These are phyloP conservation scores for Sporothrix inflata DNA, from an alignment of 2,329 filamentous ascomycete genomes.

Conservation along the genomic window DNA sequence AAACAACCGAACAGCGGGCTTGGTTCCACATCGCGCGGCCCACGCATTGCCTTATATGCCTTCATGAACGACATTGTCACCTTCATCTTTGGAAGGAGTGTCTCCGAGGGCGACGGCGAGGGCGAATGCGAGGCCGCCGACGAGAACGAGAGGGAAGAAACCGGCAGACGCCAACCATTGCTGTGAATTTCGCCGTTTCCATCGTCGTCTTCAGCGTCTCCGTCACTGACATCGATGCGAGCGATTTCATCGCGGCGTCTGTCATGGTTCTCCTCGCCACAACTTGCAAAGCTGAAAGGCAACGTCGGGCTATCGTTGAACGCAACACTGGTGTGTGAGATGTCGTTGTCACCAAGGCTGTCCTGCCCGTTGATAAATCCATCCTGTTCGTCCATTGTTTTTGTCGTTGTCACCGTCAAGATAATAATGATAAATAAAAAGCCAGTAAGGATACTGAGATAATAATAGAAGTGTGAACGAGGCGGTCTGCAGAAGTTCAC, in stretches of 20 bases:
- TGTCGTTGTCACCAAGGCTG: neutral
- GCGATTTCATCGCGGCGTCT: neutral
- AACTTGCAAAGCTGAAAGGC: neutral
- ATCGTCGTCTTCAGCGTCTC: neutral
- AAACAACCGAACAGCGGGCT: constrained; percentile 38
- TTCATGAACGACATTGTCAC: constrained; percentile 35
- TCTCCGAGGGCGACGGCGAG: neutral
- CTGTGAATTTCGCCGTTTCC: neutral
- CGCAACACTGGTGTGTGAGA: neutral
- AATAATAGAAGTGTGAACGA: neutral
- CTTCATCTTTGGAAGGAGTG: constrained; percentile 21
- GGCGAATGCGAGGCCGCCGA: neutral
- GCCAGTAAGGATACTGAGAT: neutral
- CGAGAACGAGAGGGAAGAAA: neutral
- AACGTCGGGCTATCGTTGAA: constrained; percentile 5
- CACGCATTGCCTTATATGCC: constrained; percentile 43
- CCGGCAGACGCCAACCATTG: neutral
- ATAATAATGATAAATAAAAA: neutral
- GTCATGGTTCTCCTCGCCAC: neutral
- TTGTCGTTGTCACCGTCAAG: neutral
- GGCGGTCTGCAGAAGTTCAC: neutral
- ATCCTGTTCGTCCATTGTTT: neutral
- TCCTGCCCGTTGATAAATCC: too few relatives aligned
- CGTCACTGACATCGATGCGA: neutral
- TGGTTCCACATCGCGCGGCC: constrained; percentile 35